Evolutionary conservation across 495 filamentous ascomycete species (phyloP).

Genomic region (Tuber magnatum): DNA sequence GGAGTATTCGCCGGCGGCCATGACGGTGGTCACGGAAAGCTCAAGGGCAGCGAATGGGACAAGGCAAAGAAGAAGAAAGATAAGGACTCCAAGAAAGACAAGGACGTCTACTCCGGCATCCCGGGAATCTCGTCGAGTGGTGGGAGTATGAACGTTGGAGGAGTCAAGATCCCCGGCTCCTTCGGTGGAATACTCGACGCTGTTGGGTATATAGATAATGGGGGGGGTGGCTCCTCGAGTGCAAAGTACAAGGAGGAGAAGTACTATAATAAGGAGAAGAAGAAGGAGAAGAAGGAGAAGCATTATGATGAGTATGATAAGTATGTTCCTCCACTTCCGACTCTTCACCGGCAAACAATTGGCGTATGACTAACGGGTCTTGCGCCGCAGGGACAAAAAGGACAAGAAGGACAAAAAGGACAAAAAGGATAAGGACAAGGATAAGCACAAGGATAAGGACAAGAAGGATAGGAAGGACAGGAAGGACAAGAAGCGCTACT

Average conservation of each 20-base stretch:
- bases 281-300: slow-evolving; percentile 8
- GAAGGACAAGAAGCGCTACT: background rate
- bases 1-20: slow-evolving; percentile 36
- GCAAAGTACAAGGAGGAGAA: slow-evolving; percentile 27
- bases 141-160: slow-evolving; percentile 32
- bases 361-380: background rate
- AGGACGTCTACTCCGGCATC: slow-evolving; percentile 27
- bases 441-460: background rate
- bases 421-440: background rate
- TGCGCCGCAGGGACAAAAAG: background rate
- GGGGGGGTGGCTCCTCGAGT: slow-evolving; percentile 5
- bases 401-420: background rate
- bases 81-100: slow-evolving; percentile 29
- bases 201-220: slow-evolving; percentile 17
- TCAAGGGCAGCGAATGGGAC: slow-evolving; percentile 31
- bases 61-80: slow-evolving; percentile 40
- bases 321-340: background rate
- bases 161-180: slow-evolving; percentile 35
- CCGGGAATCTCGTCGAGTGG: slow-evolving; percentile 28
- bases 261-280: slow-evolving; percentile 1
- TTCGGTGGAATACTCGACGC: slow-evolving; percentile 32
- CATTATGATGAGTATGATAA: slow-evolving; percentile 1
- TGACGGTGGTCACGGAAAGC: slow-evolving; percentile 34
- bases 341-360: background rate
- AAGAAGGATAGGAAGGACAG: background rate